A percentile compares a stretch with the other conserved stretches of the same genome.
These are phyloP conservation scores for Paraphaeosphaeria sporulosa DNA, from an alignment of 2,329 filamentous ascomycete species.

Conservation along the genomic window DNA sequence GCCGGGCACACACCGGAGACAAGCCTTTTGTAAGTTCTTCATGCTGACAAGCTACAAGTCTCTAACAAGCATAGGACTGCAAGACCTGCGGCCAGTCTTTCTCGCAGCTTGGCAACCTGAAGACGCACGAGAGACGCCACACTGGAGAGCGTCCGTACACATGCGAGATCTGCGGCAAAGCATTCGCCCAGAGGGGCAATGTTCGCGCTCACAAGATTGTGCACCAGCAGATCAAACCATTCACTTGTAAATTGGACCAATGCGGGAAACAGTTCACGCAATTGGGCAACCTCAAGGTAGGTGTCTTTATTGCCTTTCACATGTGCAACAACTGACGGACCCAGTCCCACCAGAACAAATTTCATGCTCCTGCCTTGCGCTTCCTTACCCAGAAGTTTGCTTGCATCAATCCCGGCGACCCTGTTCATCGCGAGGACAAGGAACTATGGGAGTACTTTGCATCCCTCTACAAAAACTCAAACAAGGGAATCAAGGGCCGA, in stretches of 20 bases:
- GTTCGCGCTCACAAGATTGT: constrained; percentile 84
- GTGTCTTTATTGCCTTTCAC: not conserved
- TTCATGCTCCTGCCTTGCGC: constrained; percentile 78
- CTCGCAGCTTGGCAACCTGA: constrained; percentile 89
- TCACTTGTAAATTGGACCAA: constrained; percentile 79
- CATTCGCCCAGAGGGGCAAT: constrained; percentile 86
- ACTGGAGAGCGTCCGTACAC: constrained; percentile 85
- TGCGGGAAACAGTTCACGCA: constrained; percentile 91
- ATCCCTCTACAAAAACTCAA: constrained; percentile 93
- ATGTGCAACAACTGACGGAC: constrained; percentile 19
- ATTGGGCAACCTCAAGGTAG: constrained; percentile 88
- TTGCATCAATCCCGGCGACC: constrained; percentile 65
- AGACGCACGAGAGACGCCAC: constrained; percentile 88
- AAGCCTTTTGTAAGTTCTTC: constrained; percentile 80
- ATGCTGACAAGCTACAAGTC: constrained; percentile 17
- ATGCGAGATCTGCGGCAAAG: constrained; percentile 81
- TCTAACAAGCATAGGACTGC: constrained; percentile 70
- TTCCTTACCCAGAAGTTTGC: constrained; percentile 76
- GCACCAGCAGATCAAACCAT: constrained; percentile 79
- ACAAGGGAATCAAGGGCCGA: constrained; percentile 97
- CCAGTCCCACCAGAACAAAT: constrained; percentile 89
- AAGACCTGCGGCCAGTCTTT: constrained; percentile 77
- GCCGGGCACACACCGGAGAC: constrained; percentile 84
- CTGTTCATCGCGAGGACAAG: constrained; percentile 72
- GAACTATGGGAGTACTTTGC: constrained; percentile 87